Evolutionary conservation across 2,329 filamentous ascomycete species (phyloP).

Genomic region (Ascosphaera aggregata): DNA sequence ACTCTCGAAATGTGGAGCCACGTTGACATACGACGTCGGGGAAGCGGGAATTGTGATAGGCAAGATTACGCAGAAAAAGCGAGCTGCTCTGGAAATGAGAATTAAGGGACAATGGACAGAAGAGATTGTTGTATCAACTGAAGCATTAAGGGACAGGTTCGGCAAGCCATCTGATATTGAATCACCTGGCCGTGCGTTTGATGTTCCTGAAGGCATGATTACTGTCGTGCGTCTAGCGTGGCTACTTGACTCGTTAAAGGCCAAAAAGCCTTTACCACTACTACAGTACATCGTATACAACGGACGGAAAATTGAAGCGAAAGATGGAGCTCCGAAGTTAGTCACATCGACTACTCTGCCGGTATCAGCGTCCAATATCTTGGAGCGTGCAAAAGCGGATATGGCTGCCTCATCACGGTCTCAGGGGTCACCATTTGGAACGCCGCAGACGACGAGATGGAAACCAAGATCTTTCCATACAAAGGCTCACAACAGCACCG

Average conservation of each 20-base stretch:
- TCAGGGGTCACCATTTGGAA: constrained; percentile 2
- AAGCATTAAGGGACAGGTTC: not conserved
- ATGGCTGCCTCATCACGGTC: constrained; percentile 8
- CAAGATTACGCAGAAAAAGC: constrained; percentile 42
- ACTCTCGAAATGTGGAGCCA: constrained; percentile 30
- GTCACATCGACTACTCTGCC: not conserved
- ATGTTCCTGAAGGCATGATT: not conserved
- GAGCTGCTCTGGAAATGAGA: constrained; percentile 58
- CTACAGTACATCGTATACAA: constrained; percentile 28
- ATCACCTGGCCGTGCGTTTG: not conserved
- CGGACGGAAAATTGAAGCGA: constrained; percentile 11
- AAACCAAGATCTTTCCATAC: constrained; percentile 1
- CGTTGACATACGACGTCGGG: constrained; percentile 44
- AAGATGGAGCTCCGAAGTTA: not conserved
- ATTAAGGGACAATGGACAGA: constrained; percentile 34
- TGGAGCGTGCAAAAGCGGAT: constrained; percentile 31
- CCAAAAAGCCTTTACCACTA: constrained; percentile 21
- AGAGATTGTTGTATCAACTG: constrained; percentile 8
- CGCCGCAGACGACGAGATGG: constrained; percentile 1
- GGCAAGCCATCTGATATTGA: not conserved
- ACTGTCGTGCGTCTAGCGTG: constrained; percentile 29
- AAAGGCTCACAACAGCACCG: not conserved
- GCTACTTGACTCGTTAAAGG: constrained; percentile 25
- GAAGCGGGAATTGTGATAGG: constrained; percentile 57
- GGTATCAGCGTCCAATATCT: constrained; percentile 13